These are phyloP conservation scores for Scortechinia acanthostroma DNA, from an alignment of 2,329 filamentous ascomycete genomes.

Conservation along the genomic window DNA sequence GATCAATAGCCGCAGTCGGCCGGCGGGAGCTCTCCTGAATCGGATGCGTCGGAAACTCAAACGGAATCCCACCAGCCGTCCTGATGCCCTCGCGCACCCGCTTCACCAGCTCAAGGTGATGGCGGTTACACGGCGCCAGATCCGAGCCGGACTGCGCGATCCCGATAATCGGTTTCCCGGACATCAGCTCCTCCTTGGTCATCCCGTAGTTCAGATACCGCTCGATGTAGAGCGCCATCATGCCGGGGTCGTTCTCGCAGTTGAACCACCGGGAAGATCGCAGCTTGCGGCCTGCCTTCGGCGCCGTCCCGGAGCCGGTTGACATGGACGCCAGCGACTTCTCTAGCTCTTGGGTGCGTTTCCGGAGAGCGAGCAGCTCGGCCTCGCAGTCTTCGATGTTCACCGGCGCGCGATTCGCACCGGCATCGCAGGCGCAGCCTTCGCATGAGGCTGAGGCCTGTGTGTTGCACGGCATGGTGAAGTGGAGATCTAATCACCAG, in stretches of 20 bases:
- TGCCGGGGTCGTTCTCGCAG: constrained; percentile 27
- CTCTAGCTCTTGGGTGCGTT: constrained; percentile 11
- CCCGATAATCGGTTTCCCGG: constrained; percentile 39
- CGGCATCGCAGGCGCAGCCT: neutral
- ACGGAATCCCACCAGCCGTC: constrained; percentile 35
- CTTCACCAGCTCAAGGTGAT: constrained; percentile 38
- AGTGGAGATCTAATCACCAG: no score
- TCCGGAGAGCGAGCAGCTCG: neutral
- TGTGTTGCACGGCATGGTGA: no score
- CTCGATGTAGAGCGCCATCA: constrained; percentile 38
- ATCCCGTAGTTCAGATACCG: constrained; percentile 40
- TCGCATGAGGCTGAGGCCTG: neutral
- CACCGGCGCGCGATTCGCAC: neutral
- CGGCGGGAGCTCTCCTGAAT: constrained; percentile 38
- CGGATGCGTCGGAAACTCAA: constrained; percentile 42
- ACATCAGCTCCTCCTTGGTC: constrained; percentile 36
- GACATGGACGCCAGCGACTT: constrained; percentile 7
- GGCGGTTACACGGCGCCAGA: constrained; percentile 37
- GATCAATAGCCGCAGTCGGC: constrained; percentile 37
- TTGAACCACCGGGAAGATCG: constrained; percentile 35
- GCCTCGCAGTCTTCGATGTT: neutral
- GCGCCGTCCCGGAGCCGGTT: neutral
- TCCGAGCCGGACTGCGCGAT: constrained; percentile 43
- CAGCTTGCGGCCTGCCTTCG: constrained; percentile 9
- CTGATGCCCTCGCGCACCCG: constrained; percentile 39